Percentiles rank a stretch among this genome's conserved stretches.
These are phyloP conservation scores for Medicago arabica DNA, from an alignment of 306 rosid species.

Conservation along the genomic window DNA sequence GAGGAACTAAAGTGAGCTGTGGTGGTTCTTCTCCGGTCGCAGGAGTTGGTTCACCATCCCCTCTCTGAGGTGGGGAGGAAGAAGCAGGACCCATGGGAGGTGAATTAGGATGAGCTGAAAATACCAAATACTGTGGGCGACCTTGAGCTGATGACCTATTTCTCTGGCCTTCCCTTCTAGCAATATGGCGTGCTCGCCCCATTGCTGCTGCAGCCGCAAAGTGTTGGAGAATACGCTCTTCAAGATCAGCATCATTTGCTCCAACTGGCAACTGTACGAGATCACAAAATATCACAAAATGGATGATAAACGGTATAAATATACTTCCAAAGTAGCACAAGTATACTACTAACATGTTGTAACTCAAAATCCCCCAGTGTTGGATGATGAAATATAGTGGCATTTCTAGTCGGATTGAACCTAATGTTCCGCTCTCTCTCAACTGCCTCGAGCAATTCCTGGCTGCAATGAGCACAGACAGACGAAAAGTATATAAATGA, in stretches of 20 bases:
- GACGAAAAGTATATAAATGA: slow-evolving; percentile 15
- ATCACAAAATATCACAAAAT: slow-evolving; percentile 41
- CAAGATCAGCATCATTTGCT: slow-evolving; percentile 90
- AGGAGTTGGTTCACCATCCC: slow-evolving; percentile 67
- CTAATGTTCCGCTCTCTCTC: slow-evolving; percentile 86
- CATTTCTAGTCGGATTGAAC: slow-evolving; percentile 76
- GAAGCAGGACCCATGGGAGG: slow-evolving; percentile 61
- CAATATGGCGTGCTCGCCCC: slow-evolving; percentile 95
- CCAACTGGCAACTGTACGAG: slow-evolving; percentile 86
- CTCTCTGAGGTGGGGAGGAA: slow-evolving; percentile 72
- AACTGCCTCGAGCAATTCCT: slow-evolving; percentile 90
- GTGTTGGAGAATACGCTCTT: slow-evolving; percentile 95
- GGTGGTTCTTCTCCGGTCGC: slow-evolving; percentile 65
- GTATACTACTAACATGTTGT: slow-evolving; percentile 76
- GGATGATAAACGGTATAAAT: slow-evolving; percentile 30
- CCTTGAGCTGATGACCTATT: slow-evolving; percentile 85
- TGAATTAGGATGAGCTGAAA: slow-evolving; percentile 78
- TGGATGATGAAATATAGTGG: slow-evolving; percentile 95
- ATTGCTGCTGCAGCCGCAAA: slow-evolving; percentile 99
- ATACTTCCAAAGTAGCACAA: slow-evolving; percentile 38
- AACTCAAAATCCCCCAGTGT: slow-evolving; percentile 94
- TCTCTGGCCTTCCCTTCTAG: slow-evolving; percentile 95
- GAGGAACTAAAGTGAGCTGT: slow-evolving; percentile 52
- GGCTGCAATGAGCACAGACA: slow-evolving; percentile 68
- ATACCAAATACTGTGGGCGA: slow-evolving; percentile 84